These are phyloP conservation scores for Chytriomyces sp. DNA, from an alignment of 192 early-diverging fungal species.

Conservation along the genomic window DNA sequence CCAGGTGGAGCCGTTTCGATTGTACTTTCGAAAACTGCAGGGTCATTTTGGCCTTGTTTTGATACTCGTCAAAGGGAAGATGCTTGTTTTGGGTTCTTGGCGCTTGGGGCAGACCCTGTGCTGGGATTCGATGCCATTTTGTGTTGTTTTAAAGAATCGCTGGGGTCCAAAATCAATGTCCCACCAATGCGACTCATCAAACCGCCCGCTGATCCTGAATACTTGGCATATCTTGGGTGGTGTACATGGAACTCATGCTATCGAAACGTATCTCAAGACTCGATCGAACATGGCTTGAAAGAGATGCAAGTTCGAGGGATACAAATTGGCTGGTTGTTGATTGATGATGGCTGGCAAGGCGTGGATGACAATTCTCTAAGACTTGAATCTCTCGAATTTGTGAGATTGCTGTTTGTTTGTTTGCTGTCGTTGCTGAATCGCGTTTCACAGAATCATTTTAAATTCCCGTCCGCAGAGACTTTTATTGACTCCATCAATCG, in stretches of 20 bases:
- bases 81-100: conserved; percentile 1
- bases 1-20: neutral
- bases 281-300: conserved; percentile 1
- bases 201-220: neutral
- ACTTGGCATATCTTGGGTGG: conserved; percentile 23
- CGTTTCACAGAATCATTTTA: neutral
- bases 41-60: too few species aligned
- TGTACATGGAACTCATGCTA: conserved; percentile 33
- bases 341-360: conserved; percentile 37
- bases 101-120: conserved; percentile 4
- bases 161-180: too few species aligned
- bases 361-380: neutral
- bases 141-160: too few species aligned
- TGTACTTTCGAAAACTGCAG: neutral
- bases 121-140: too few species aligned
- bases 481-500: neutral
- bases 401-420: neutral
- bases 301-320: conserved; percentile 2
- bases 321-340: conserved; percentile 8
- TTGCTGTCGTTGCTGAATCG: neutral
- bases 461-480: conserved; percentile 8
- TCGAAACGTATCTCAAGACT: conserved; percentile 5
- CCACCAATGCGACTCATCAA: neutral
- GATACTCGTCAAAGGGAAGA: neutral
- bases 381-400: conserved; percentile 19